Conservation (phyloP, 1,284 basidiomycete species). For the Takashimella koratensis region DNA sequence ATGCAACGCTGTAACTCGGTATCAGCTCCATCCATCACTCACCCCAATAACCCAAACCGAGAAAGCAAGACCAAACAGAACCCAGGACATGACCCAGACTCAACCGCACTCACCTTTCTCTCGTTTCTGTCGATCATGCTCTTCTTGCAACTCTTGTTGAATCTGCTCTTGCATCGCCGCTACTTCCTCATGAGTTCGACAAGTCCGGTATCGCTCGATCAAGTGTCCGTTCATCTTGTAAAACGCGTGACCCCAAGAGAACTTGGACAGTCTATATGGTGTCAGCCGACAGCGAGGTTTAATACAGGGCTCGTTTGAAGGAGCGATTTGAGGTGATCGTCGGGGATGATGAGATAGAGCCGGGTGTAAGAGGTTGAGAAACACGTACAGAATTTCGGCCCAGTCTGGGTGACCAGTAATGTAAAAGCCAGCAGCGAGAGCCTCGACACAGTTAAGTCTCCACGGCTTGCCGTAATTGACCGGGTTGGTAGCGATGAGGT, state of each 20-base stretch:
- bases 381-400: conserved; percentile 61
- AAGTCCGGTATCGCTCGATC: conserved; percentile 69
- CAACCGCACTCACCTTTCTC: conserved; percentile 51
- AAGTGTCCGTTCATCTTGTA: conserved; percentile 73
- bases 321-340: neutral
- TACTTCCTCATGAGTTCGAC: conserved; percentile 63
- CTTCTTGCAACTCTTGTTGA: conserved; percentile 67
- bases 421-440: conserved; percentile 87
- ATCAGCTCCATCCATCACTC: conserved; percentile 1
- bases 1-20: conserved; percentile 27
- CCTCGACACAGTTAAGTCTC: conserved; percentile 87
- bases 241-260: conserved; percentile 85
- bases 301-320: neutral
- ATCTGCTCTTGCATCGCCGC: conserved; percentile 65
- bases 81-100: conserved; percentile 6
- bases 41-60: no score
- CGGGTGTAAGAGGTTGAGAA: no score
- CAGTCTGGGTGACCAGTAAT: conserved; percentile 78
- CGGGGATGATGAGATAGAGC: conserved; percentile 3
- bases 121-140: conserved; percentile 57
- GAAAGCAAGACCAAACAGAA: no score
- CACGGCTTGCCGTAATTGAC: conserved; percentile 95
- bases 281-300: neutral
- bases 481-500: conserved; percentile 86
- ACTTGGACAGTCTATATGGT: conserved; percentile 58